Evolutionary conservation across 1,284 basidiomycete species (phyloP).

Genomic region (Stygiomarasmius scandens): DNA sequence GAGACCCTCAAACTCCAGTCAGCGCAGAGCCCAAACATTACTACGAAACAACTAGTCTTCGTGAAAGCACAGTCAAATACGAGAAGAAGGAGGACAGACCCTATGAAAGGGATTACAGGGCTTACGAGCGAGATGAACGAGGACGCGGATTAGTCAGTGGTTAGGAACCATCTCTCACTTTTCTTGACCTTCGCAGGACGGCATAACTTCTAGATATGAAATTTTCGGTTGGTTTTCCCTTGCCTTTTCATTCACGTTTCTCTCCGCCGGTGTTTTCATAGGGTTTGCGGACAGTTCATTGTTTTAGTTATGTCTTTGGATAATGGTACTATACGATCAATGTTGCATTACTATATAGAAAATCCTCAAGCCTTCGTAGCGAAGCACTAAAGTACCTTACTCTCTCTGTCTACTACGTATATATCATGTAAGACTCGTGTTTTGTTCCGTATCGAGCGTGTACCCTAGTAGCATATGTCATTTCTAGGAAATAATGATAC

Average conservation of each 20-base stretch:
- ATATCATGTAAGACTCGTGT: not conserved
- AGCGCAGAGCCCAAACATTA: slow-evolving; percentile 12
- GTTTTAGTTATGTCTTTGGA: not conserved
- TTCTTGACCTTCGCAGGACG: not conserved
- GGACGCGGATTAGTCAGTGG: slow-evolving; percentile 14
- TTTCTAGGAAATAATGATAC: not conserved
- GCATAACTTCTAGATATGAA: not conserved
- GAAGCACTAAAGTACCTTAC: not conserved
- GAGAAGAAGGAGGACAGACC: slow-evolving; percentile 7
- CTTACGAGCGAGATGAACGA: slow-evolving; percentile 8
- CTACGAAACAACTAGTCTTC: slow-evolving; percentile 7
- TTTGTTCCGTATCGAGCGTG: not conserved
- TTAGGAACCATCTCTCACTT: not conserved
- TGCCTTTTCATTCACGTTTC: no score
- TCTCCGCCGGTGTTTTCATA: no score
- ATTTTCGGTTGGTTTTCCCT: no score
- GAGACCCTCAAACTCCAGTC: slow-evolving; percentile 14
- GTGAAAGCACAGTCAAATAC: not conserved
- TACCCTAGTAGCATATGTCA: not conserved
- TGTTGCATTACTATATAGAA: not conserved
- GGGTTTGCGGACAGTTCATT: no score
- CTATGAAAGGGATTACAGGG: slow-evolving; percentile 14
- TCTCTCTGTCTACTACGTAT: not conserved
- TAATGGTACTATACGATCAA: not conserved
- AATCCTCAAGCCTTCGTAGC: not conserved